A percentile compares a stretch with the other conserved stretches of the same genome.
These are phyloP conservation scores for Thielaviopsis punctulata DNA, from an alignment of 2,329 filamentous ascomycete genomes.

Conservation along the genomic window DNA sequence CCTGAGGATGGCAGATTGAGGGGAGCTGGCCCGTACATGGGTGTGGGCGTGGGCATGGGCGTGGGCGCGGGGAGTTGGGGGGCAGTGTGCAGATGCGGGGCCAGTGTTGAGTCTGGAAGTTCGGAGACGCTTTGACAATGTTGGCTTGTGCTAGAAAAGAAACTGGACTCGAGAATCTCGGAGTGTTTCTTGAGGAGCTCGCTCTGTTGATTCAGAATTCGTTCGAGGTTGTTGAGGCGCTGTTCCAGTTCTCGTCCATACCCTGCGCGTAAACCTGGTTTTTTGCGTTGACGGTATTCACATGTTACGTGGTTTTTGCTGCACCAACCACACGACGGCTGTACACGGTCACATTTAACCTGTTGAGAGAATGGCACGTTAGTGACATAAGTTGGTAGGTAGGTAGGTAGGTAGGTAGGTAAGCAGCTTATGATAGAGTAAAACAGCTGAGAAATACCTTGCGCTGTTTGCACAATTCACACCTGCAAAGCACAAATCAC, in stretches of 20 bases:
- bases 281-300: constrained; percentile 54
- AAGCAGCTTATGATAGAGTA: neutral
- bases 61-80: neutral
- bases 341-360: constrained; percentile 61
- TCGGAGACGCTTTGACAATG: neutral
- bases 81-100: neutral
- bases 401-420: too few relatives aligned
- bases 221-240: constrained; percentile 51
- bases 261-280: constrained; percentile 46
- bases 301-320: constrained; percentile 43
- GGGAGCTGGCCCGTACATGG: neutral
- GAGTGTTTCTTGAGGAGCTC: constrained; percentile 49
- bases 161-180: constrained; percentile 44
- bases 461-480: constrained; percentile 65
- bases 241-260: constrained; percentile 61
- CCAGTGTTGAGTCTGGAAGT: constrained; percentile 12
- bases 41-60: too few relatives aligned
- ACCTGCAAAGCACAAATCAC: constrained; percentile 26
- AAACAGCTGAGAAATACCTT: constrained; percentile 36
- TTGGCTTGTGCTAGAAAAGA: constrained; percentile 20
- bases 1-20: neutral
- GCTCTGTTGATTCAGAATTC: constrained; percentile 46
- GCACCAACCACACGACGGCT: constrained; percentile 55
- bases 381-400: neutral
- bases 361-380: constrained; percentile 16